These are phyloP conservation scores for Linum trigynum DNA, from an alignment of 345 rosid species.

Conservation along the genomic window DNA sequence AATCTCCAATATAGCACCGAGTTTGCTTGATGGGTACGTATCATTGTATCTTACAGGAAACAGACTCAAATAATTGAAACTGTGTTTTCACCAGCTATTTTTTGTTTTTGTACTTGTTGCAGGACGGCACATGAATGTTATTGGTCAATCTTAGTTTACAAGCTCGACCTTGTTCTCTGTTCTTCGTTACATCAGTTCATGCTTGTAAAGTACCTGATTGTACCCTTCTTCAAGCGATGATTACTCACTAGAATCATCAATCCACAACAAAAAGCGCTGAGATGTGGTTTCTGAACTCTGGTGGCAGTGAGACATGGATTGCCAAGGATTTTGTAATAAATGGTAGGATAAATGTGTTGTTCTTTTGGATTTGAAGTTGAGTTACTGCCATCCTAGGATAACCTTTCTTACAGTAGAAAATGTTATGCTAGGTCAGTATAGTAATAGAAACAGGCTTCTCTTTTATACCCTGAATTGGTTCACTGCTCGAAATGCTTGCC, in stretches of 20 bases:
- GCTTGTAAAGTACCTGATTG: constrained; percentile 26
- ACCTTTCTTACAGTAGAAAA: constrained; percentile 8
- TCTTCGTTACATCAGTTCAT: background rate
- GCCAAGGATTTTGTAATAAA: background rate
- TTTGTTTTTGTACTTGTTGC: constrained; percentile 3
- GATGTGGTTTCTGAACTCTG: background rate
- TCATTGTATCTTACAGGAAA: too few species aligned
- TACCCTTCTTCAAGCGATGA: constrained; percentile 7
- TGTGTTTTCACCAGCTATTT: background rate
- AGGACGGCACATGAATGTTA: constrained; percentile 11
- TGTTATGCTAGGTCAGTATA: background rate
- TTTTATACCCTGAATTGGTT: too few species aligned
- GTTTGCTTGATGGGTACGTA: constrained; percentile 29
- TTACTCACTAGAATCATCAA: background rate
- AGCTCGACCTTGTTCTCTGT: background rate
- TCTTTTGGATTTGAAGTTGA: too few species aligned
- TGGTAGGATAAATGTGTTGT: too few species aligned
- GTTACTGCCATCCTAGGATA: background rate
- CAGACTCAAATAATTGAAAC: too few species aligned
- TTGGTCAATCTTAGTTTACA: constrained; percentile 6
- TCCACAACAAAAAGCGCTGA: background rate
- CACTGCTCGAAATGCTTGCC: too few species aligned
- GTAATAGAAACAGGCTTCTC: too few species aligned
- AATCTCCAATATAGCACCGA: constrained; percentile 53
- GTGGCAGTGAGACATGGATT: constrained; percentile 14